Conservation (phyloP, 331 rosid genomes). For the Phaseolus coccineus region DNA sequence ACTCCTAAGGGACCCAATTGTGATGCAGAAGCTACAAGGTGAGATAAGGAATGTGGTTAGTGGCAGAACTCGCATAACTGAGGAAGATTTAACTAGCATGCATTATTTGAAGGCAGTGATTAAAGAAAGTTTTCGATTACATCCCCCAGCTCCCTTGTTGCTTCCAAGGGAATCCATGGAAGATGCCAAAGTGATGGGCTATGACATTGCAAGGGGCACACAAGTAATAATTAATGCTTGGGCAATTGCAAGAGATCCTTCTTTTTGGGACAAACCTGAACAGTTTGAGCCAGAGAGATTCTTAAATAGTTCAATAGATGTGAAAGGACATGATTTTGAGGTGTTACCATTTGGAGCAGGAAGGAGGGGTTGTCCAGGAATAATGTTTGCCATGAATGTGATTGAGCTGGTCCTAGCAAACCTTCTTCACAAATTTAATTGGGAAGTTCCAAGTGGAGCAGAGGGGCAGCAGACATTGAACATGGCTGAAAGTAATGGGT, state of each 20-base stretch:
- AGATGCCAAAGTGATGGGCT: not conserved
- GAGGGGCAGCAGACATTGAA: not conserved
- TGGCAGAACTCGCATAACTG: conserved; percentile 3
- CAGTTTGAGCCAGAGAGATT: conserved; percentile 37
- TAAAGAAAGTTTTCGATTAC: conserved; percentile 35
- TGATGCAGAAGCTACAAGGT: not conserved
- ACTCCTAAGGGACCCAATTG: not conserved
- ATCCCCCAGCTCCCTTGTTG: conserved; percentile 24
- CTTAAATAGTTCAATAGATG: conserved; percentile 6
- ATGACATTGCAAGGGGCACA: not conserved
- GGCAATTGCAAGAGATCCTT: conserved; percentile 27
- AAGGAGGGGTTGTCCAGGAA: conserved; percentile 26
- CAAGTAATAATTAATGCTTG: not conserved
- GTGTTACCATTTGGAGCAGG: conserved; percentile 33
- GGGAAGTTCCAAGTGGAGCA: not conserved
- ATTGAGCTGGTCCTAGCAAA: conserved; percentile 8
- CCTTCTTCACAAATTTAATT: conserved; percentile 11
- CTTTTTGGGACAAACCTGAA: not conserved
- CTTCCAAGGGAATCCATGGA: conserved; percentile 23
- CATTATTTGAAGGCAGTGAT: conserved; percentile 40
- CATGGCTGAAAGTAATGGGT: not conserved
- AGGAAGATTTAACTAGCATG: conserved; percentile 27
- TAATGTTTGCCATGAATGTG: not conserved
- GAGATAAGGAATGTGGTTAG: not conserved
- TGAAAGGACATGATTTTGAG: conserved; percentile 24